Conservation (phyloP, 495 filamentous ascomycete genomes). For the Penicillium samsonianum region DNA sequence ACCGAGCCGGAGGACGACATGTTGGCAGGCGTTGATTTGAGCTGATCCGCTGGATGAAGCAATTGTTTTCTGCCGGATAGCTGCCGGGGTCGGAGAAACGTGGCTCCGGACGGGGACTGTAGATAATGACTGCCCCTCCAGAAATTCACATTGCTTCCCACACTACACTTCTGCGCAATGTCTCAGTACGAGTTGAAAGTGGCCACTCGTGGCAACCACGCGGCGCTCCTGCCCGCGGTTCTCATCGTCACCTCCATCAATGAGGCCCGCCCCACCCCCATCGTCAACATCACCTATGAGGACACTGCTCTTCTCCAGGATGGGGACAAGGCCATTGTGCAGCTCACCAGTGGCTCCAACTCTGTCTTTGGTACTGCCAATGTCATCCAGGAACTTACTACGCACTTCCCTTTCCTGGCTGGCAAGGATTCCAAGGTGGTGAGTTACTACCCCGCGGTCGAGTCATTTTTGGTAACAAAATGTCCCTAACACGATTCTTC, state of each 20-base stretch:
- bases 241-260: constrained; percentile 54
- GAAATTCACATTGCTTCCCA: constrained; percentile 16
- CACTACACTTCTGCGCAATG: constrained; percentile 28
- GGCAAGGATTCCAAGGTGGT: constrained; percentile 50
- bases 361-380: constrained; percentile 40
- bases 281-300: constrained; percentile 51
- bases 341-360: constrained; percentile 37
- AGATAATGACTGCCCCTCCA: constrained; percentile 30
- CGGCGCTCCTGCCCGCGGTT: constrained; percentile 49
- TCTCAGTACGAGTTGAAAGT: constrained; percentile 50
- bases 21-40: constrained; percentile 20
- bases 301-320: constrained; percentile 46
- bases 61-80: constrained; percentile 45
- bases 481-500: constrained; percentile 6
- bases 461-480: not conserved
- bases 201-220: constrained; percentile 63
- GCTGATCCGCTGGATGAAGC: constrained; percentile 16
- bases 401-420: constrained; percentile 44
- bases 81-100: constrained; percentile 38
- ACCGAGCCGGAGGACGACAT: constrained; percentile 46
- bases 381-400: constrained; percentile 42
- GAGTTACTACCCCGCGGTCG: constrained; percentile 18
- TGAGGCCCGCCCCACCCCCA: constrained; percentile 43
- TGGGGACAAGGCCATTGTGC: constrained; percentile 45
- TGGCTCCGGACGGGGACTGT: constrained; percentile 29